phyloP scores from a whole-genome alignment of 176 grass and related monocot genomes.

The Oryza brachyantha region DNA sequence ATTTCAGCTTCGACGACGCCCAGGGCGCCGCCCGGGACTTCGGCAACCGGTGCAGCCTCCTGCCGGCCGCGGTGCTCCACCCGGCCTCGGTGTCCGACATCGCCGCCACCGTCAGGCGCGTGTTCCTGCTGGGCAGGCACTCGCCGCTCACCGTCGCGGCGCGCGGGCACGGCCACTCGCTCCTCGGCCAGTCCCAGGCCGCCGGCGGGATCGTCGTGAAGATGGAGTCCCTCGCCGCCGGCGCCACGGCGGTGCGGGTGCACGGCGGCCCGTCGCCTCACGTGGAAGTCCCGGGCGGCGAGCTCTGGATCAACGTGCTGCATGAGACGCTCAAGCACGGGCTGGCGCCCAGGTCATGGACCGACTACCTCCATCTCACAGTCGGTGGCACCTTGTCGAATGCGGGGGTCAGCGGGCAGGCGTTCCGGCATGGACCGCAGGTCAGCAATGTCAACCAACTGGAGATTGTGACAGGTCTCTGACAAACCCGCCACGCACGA shows the following conservation, averaged over 20 bases:
- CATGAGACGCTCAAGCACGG: constrained; percentile 70
- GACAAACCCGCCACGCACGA: constrained; percentile 15
- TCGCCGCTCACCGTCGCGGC: constrained; percentile 72
- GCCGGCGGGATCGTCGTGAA: constrained; percentile 62
- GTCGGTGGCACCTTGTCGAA: constrained; percentile 82
- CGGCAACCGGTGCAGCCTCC: constrained; percentile 58
- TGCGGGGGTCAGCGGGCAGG: constrained; percentile 86
- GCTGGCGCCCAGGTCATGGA: constrained; percentile 87
- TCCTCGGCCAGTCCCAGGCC: constrained; percentile 75
- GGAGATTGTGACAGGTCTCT: constrained; percentile 84
- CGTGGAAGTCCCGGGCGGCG: constrained; percentile 62
- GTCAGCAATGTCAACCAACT: constrained; percentile 90
- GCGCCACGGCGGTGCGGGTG: constrained; percentile 11
- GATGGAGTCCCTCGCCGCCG: constrained; percentile 62
- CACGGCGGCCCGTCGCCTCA: constrained; percentile 33
- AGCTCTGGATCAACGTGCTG: constrained; percentile 91
- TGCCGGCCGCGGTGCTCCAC: constrained; percentile 62
- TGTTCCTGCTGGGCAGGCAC: constrained; percentile 36
- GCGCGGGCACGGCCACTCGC: constrained; percentile 80
- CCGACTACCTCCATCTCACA: constrained; percentile 87
- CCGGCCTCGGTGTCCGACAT: constrained; percentile 62
- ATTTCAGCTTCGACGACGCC: constrained; percentile 59
- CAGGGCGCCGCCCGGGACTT: constrained; percentile 60
- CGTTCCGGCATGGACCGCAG: constrained; percentile 89
- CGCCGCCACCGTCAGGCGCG: constrained; percentile 44